Conservation (phyloP, 441 rosid species). For the Euphorbia schlechtendalii region DNA sequence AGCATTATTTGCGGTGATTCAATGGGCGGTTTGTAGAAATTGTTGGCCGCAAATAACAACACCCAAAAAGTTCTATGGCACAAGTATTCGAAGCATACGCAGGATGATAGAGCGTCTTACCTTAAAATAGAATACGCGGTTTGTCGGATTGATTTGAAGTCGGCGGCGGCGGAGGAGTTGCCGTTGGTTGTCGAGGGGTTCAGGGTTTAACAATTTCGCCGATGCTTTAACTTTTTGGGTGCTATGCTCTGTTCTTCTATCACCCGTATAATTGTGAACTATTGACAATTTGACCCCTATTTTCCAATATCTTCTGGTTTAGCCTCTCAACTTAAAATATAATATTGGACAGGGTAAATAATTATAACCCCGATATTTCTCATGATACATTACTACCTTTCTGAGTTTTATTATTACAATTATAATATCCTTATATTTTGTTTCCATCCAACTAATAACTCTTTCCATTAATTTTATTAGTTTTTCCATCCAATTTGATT, state of each 20-base stretch:
- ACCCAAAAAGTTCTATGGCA: neutral
- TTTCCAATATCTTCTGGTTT: neutral
- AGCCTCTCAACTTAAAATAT: neutral
- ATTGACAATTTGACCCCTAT: neutral
- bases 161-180: slow-evolving; percentile 1
- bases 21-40: too few relatives aligned
- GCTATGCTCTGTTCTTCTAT: neutral
- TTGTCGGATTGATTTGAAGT: neutral
- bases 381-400: too few relatives aligned
- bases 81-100: neutral
- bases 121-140: neutral
- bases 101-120: neutral
- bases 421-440: too few relatives aligned
- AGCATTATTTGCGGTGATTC: neutral
- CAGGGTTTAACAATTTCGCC: slow-evolving; percentile 3
- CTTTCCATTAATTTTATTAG: too few relatives aligned
- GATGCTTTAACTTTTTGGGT: neutral
- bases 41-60: too few relatives aligned
- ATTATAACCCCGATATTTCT: too few relatives aligned
- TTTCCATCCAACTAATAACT: too few relatives aligned
- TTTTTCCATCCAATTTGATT: too few relatives aligned
- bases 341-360: too few relatives aligned
- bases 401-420: too few relatives aligned
- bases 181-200: neutral
- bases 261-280: neutral